Percentiles rank a stretch among this genome's conserved stretches.
Conservation (phyloP, 768 basidiomycete species). For the Tremella yokohamensis region DNA sequence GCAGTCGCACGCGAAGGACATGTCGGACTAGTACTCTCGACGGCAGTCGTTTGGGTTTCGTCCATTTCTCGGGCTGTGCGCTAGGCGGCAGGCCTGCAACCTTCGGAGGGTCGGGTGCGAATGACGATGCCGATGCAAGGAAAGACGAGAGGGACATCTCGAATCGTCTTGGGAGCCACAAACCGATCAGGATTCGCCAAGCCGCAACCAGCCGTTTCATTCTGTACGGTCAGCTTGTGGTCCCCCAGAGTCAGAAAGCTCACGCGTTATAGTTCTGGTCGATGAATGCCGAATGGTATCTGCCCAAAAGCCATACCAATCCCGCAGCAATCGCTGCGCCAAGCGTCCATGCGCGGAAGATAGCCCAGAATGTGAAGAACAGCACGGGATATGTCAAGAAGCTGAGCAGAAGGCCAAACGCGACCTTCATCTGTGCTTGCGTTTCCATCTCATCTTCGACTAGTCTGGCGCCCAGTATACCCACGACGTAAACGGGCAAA, state of each 20-base stretch:
- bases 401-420: slow-evolving; percentile 72
- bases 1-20: slow-evolving; percentile 77
- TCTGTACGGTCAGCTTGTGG: slow-evolving; percentile 53
- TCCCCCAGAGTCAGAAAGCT: slow-evolving; percentile 32
- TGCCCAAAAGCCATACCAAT: slow-evolving; percentile 70
- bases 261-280: slow-evolving; percentile 83
- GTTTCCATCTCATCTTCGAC: slow-evolving; percentile 86
- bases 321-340: slow-evolving; percentile 70
- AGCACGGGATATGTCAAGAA: slow-evolving; percentile 74
- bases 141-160: slow-evolving; percentile 74
- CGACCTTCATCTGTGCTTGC: slow-evolving; percentile 93
- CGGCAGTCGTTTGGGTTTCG: slow-evolving; percentile 56
- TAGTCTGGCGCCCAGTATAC: slow-evolving; percentile 67
- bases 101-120: slow-evolving; percentile 37
- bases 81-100: slow-evolving; percentile 34
- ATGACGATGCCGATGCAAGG: slow-evolving; percentile 21
- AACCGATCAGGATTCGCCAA: slow-evolving; percentile 94
- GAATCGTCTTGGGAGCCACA: slow-evolving; percentile 83
- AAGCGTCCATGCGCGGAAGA: slow-evolving; percentile 68
- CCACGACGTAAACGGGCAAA: slow-evolving; percentile 70
- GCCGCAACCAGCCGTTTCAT: slow-evolving; percentile 81
- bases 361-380: slow-evolving; percentile 81
- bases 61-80: slow-evolving; percentile 27
- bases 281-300: slow-evolving; percentile 81
- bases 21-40: slow-evolving; percentile 82